A percentile compares a stretch with the other conserved stretches of the same genome.
Evolutionary conservation across 768 basidiomycete species (phyloP).

Genomic region (Guyanaporus albipodus): DNA sequence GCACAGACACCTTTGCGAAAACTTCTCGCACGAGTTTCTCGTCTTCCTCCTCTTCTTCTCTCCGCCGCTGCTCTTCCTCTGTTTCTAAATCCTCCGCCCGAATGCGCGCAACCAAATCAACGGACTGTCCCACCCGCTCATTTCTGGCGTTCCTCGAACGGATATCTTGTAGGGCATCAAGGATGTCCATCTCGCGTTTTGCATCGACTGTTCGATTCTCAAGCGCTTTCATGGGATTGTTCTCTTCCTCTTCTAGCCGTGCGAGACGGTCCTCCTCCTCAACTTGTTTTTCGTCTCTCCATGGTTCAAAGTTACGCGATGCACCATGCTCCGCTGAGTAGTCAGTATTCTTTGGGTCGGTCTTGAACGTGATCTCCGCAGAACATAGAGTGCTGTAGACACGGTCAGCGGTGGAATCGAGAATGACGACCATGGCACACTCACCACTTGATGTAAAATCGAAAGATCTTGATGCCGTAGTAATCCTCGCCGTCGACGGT

Average conservation of each 20-base stretch:
- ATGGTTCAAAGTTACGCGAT: slow-evolving; percentile 96
- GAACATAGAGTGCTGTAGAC: slow-evolving; percentile 80
- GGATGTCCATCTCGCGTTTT: slow-evolving; percentile 96
- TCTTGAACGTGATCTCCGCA: slow-evolving; percentile 99
- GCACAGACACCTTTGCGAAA: slow-evolving; percentile 69
- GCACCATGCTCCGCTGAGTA: slow-evolving; percentile 94
- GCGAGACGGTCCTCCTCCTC: slow-evolving; percentile 84
- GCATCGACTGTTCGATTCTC: slow-evolving; percentile 92
- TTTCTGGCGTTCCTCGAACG: slow-evolving; percentile 83
- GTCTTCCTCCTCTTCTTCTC: slow-evolving; percentile 83
- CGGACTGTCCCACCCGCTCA: slow-evolving; percentile 75
- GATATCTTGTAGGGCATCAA: slow-evolving; percentile 94
- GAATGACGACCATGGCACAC: slow-evolving; percentile 20
- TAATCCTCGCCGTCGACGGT: slow-evolving; percentile 97
- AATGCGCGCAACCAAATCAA: slow-evolving; percentile 63
- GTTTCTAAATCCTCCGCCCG: slow-evolving; percentile 67
- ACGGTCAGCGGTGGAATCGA: slow-evolving; percentile 12
- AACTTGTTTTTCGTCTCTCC: slow-evolving; percentile 77
- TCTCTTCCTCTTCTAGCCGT: slow-evolving; percentile 86
- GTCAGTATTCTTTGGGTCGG: slow-evolving; percentile 97
- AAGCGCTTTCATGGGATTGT: slow-evolving; percentile 95
- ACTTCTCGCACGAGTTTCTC: slow-evolving; percentile 84
- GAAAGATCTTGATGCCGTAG: slow-evolving; percentile 95
- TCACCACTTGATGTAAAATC: slow-evolving; percentile 89
- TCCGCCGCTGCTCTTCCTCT: slow-evolving; percentile 69